Conservation (phyloP, 129 eudicot genomes). For the Dittrichia graveolens region DNA sequence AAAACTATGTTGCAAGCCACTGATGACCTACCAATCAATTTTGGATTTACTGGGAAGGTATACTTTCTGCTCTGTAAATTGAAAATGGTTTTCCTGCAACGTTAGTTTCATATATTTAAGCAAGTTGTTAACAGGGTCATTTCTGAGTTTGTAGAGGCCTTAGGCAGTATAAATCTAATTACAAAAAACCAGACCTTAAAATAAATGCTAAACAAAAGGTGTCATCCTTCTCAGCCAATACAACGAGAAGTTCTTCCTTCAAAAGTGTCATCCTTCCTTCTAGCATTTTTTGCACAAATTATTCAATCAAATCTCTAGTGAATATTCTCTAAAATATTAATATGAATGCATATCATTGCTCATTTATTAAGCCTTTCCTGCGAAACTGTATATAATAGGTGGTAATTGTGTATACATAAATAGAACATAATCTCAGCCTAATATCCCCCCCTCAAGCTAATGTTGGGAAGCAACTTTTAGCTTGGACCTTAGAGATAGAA, state of each 20-base stretch:
- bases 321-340: background rate
- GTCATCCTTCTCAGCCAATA: background rate
- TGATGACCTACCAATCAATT: constrained; percentile 83
- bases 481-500: no score
- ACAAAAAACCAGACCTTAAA: background rate
- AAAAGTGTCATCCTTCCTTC: background rate
- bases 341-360: background rate
- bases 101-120: constrained; percentile 6
- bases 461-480: no score
- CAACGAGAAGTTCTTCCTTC: background rate
- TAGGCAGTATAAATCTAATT: background rate
- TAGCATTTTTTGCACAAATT: background rate
- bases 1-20: constrained; percentile 89
- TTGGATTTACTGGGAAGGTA: constrained; percentile 97
- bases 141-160: background rate
- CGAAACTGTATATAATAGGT: no score
- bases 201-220: constrained; percentile 4
- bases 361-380: background rate
- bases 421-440: no score
- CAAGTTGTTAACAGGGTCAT: background rate
- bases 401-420: no score
- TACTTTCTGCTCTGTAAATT: constrained; percentile 26
- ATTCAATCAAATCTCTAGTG: background rate
- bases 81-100: constrained; percentile 9
- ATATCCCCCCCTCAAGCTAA: no score